These are phyloP conservation scores for Plenodomus biglobosus DNA, from an alignment of 2,329 filamentous ascomycete species.

Conservation along the genomic window DNA sequence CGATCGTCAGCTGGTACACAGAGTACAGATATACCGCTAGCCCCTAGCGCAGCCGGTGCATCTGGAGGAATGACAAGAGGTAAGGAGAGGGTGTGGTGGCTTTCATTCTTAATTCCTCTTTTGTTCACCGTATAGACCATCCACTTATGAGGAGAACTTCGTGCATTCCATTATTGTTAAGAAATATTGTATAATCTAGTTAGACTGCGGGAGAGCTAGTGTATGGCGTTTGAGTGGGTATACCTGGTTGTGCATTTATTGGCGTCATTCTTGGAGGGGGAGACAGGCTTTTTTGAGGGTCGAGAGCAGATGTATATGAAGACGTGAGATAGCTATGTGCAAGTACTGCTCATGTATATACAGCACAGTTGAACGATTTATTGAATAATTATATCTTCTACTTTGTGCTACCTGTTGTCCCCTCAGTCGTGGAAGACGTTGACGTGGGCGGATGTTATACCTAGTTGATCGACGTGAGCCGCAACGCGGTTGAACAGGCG, in stretches of 20 bases:
- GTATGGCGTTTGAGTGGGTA: not conserved
- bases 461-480: not conserved
- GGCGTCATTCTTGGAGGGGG: not conserved
- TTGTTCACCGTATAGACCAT: slow-evolving; percentile 12
- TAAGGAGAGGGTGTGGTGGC: slow-evolving; percentile 38
- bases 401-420: no score
- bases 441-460: not conserved
- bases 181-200: not conserved
- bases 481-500: not conserved
- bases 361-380: not conserved
- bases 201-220: not conserved
- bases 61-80: slow-evolving; percentile 5
- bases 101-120: slow-evolving; percentile 26
- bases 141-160: slow-evolving; percentile 9
- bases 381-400: no score
- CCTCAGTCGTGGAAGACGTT: no score
- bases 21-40: slow-evolving; percentile 27
- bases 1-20: slow-evolving; percentile 14
- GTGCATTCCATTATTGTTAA: slow-evolving; percentile 10
- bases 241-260: not conserved
- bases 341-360: no score
- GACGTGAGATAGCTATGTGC: no score
- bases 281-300: not conserved
- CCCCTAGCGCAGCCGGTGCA: slow-evolving; percentile 27
- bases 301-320: no score